phyloP scores from a whole-genome alignment of 2,329 filamentous ascomycete species.

The Elsinoe fawcettii region DNA sequence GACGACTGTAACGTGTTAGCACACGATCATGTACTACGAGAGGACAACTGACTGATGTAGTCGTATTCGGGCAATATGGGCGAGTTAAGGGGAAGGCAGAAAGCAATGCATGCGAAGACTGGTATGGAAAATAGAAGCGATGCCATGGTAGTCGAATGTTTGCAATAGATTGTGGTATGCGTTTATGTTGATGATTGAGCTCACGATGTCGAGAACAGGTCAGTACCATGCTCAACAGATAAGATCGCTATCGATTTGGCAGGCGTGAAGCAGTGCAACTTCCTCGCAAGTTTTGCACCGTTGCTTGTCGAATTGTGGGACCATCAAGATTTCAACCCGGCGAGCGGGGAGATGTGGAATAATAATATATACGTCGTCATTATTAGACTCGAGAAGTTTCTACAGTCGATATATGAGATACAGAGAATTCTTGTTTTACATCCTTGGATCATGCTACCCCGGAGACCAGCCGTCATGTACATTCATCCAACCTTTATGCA shows the following conservation, averaged over 20 bases:
- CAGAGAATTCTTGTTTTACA: constrained; percentile 3
- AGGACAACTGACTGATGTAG: constrained; percentile 22
- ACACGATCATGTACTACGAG: neutral
- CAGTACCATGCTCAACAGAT: no score
- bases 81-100: constrained; percentile 24
- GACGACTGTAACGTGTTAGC: constrained; percentile 21
- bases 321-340: neutral
- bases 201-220: neutral
- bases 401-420: neutral
- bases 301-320: no score
- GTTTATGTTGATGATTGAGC: constrained; percentile 1
- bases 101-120: constrained; percentile 13
- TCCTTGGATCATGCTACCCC: neutral
- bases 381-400: constrained; percentile 2
- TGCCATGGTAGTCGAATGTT: constrained; percentile 13
- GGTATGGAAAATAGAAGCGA: constrained; percentile 12
- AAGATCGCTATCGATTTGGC: no score
- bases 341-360: neutral
- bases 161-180: neutral
- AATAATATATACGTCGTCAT: constrained; percentile 5
- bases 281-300: no score
- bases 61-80: constrained; percentile 25
- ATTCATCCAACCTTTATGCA: constrained; percentile 10
- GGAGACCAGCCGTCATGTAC: constrained; percentile 11
- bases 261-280: no score